Evolutionary conservation across 176 grass and related monocot genomes (phyloP).

Genomic region (Oryza meyeriana): DNA sequence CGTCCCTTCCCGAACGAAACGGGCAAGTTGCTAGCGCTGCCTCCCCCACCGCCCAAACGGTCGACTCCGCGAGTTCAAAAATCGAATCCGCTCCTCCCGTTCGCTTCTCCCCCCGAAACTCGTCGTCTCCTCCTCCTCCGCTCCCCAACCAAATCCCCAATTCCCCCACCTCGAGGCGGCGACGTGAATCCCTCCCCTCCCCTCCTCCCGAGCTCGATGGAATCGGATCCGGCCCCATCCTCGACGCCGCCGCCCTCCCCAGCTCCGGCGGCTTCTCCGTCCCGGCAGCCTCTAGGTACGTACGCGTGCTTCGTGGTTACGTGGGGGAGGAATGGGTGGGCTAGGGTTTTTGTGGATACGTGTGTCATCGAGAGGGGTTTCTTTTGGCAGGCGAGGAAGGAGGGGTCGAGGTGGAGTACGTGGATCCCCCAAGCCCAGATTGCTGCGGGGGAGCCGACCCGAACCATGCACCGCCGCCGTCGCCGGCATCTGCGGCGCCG

Average conservation of each 20-base stretch:
- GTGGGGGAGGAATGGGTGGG: not conserved
- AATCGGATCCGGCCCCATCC: conserved; percentile 21
- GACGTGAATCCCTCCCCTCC: not conserved
- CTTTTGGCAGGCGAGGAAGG: conserved; percentile 14
- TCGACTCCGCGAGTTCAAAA: conserved; percentile 25
- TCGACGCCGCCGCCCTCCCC: not conserved
- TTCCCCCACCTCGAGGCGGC: not conserved
- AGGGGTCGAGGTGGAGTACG: not conserved
- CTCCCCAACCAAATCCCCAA: not conserved
- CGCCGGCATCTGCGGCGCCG: not conserved
- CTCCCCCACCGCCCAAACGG: conserved; percentile 14
- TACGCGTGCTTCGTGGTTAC: not conserved
- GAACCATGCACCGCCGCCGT: not conserved
- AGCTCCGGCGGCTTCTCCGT: not conserved
- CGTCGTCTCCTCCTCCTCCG: not conserved
- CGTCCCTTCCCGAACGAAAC: not conserved
- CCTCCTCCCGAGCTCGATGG: not conserved
- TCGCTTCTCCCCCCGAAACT: not conserved
- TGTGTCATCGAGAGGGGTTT: not conserved
- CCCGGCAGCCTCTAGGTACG: conserved; percentile 29
- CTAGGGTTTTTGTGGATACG: not conserved
- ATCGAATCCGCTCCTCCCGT: conserved; percentile 19
- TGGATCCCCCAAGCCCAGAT: not conserved
- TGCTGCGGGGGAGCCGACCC: not conserved
- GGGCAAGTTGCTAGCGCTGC: not conserved